phyloP scores from a whole-genome alignment of 305 asterid genomes.

The Rubia peregrina region DNA sequence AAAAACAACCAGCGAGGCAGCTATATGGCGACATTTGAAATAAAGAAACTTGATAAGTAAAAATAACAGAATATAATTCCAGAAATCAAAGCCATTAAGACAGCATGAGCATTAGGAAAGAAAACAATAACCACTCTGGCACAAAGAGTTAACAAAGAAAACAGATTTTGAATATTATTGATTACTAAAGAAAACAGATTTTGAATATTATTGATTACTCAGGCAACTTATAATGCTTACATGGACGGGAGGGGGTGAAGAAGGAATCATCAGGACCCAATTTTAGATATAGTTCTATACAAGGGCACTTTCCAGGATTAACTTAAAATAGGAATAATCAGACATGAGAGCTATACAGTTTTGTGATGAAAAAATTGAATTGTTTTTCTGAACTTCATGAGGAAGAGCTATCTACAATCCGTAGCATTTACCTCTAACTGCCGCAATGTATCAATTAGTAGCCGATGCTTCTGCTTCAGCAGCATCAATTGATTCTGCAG shows the following conservation, averaged over 20 bases:
- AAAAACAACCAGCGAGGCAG: not conserved
- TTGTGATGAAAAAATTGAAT: constrained; percentile 31
- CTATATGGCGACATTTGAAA: too few relatives aligned
- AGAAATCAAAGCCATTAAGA: not conserved
- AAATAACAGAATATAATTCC: not conserved
- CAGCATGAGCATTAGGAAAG: not conserved
- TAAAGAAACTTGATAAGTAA: not conserved
- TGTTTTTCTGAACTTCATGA: constrained; percentile 31
- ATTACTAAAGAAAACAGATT: not conserved
- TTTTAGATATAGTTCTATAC: constrained; percentile 18
- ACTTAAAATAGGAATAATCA: not conserved
- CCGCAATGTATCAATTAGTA: constrained; percentile 78
- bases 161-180: not conserved
- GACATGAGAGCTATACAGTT: constrained; percentile 22
- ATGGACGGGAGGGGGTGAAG: not conserved
- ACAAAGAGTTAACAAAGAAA: not conserved
- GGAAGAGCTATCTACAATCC: constrained; percentile 35
- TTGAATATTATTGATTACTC: constrained; percentile 9
- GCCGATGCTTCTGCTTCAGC: constrained; percentile 85
- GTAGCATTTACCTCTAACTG: constrained; percentile 85
- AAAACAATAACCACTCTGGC: not conserved
- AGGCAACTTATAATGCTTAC: not conserved
- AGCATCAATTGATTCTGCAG: constrained; percentile 69
- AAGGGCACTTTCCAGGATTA: constrained; percentile 9
- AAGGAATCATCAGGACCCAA: constrained; percentile 9